Conservation (phyloP, 2,329 filamentous ascomycete species). For the Pseudogymnoascus sp. region DNA sequence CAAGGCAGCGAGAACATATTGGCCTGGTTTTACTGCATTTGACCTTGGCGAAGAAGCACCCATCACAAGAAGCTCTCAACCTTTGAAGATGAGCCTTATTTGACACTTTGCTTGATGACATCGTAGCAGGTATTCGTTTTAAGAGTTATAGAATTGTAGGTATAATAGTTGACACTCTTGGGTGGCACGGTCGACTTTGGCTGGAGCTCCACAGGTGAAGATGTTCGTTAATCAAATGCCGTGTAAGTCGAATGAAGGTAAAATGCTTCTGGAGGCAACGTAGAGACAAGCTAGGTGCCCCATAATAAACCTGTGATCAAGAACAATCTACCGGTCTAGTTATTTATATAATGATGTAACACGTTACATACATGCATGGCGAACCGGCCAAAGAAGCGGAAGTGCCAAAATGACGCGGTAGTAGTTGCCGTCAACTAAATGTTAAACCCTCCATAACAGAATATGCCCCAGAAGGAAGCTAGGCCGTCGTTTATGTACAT, state of each 20-base stretch:
- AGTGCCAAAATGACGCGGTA: background rate
- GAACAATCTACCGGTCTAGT: background rate
- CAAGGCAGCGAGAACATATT: conserved; percentile 45
- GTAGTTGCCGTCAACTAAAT: background rate
- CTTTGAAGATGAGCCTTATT: conserved; percentile 35
- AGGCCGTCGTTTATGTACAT: background rate
- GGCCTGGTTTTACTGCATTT: conserved; percentile 49
- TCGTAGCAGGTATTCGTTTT: conserved; percentile 9
- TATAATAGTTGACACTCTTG: background rate
- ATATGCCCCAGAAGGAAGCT: background rate
- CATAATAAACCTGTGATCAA: background rate
- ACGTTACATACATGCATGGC: background rate
- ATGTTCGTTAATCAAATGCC: background rate
- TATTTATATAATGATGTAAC: conserved; percentile 1
- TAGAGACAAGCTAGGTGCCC: background rate
- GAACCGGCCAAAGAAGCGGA: background rate
- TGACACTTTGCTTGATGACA: conserved; percentile 14
- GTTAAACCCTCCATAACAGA: background rate
- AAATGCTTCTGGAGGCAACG: background rate
- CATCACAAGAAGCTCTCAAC: conserved; percentile 45
- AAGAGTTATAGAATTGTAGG: background rate
- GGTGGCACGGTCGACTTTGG: background rate
- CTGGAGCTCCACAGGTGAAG: background rate
- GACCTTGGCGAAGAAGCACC: conserved; percentile 49
- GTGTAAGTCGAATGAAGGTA: background rate